Conservation (phyloP, 2,329 filamentous ascomycete species). For the Allantophomopsis cytisporea region DNA sequence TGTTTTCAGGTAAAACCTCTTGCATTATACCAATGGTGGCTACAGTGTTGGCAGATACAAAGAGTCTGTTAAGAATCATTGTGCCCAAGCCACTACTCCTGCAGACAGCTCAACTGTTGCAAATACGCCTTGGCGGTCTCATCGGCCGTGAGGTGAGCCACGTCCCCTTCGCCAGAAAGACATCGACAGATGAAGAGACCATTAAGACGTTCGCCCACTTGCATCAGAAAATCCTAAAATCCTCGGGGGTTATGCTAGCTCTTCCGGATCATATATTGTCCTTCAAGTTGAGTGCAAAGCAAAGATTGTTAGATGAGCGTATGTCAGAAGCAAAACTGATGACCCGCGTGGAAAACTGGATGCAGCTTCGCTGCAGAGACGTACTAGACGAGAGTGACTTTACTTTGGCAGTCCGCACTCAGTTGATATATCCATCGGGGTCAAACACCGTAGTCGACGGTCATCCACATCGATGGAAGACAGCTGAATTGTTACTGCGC, state of each 20-base stretch:
- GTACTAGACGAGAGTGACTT: constrained; percentile 55
- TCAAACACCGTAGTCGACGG: no score
- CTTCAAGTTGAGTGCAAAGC: constrained; percentile 32
- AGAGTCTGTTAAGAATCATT: constrained; percentile 39
- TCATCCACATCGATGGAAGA: no score
- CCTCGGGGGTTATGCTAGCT: constrained; percentile 40
- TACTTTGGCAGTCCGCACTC: constrained; percentile 44
- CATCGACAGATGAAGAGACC: constrained; percentile 19
- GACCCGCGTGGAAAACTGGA: no score
- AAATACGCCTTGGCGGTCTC: constrained; percentile 39
- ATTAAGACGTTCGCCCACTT: constrained; percentile 22
- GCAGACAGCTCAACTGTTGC: constrained; percentile 45
- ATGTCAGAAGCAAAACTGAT: no score
- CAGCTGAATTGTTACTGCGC: no score
- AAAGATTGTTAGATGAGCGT: no score
- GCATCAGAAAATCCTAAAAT: constrained; percentile 29
- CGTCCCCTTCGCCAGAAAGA: constrained; percentile 42
- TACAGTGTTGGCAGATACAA: constrained; percentile 33
- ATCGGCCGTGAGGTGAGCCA: constrained; percentile 37
- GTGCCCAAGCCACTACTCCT: constrained; percentile 46
- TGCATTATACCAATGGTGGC: constrained; percentile 55
- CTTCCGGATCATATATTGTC: constrained; percentile 54
- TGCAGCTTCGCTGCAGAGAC: constrained; percentile 26
- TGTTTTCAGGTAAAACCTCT: constrained; percentile 22
- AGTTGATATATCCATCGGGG: constrained; percentile 45